Percentiles rank a stretch among this genome's conserved stretches.
phyloP scores from a whole-genome alignment of 768 basidiomycete species.

The Leccinum arenicola region DNA sequence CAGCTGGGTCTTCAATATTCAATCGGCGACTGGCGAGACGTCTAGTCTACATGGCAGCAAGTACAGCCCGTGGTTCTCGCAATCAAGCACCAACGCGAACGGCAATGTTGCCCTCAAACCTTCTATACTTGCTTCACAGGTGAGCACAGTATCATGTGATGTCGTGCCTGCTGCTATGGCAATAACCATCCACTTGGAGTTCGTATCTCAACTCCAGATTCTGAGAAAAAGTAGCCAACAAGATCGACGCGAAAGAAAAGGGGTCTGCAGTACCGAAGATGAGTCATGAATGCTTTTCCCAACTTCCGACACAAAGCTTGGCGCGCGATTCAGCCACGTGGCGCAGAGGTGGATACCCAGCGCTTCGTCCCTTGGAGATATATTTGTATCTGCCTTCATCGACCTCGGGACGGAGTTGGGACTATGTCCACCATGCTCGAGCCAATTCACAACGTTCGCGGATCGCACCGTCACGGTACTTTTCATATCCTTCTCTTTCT shows the following conservation, averaged over 20 bases:
- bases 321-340: not conserved
- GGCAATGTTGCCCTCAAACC: not conserved
- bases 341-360: not conserved
- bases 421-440: not conserved
- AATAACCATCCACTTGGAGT: not conserved
- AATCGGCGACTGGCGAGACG: too few relatives aligned
- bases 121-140: not conserved
- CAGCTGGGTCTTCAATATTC: too few relatives aligned
- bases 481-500: too few relatives aligned
- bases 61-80: too few relatives aligned
- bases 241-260: not conserved
- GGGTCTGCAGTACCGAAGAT: not conserved
- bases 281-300: not conserved
- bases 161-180: not conserved
- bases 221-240: not conserved
- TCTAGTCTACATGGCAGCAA: too few relatives aligned
- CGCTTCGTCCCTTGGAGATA: not conserved
- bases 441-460: too few relatives aligned
- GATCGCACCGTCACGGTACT: too few relatives aligned
- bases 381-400: not conserved
- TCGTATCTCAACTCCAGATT: not conserved
- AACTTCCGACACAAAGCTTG: not conserved
- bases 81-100: too few relatives aligned
- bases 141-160: not conserved
- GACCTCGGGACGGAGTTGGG: not conserved